Conservation (phyloP, 805 yeast species). For the Ogataea minuta region DNA sequence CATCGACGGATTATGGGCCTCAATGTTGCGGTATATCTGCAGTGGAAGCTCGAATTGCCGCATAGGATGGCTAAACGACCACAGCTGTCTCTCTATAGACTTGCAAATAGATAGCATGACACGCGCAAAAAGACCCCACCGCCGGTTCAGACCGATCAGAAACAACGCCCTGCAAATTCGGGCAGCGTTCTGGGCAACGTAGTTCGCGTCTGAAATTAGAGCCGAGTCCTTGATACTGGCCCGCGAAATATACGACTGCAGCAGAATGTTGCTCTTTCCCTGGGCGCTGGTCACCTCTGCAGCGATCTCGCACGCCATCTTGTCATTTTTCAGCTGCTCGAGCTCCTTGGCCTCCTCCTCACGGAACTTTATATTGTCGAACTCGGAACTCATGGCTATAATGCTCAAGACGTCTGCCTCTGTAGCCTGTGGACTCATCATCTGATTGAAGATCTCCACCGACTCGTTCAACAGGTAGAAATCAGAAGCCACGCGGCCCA, state of each 20-base stretch:
- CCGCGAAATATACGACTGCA: slow-evolving; percentile 86
- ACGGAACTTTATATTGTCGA: slow-evolving; percentile 83
- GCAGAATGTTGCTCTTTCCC: slow-evolving; percentile 81
- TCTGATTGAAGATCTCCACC: slow-evolving; percentile 83
- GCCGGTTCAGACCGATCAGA: slow-evolving; percentile 77
- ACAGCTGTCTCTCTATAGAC: slow-evolving; percentile 75
- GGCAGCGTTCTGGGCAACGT: slow-evolving; percentile 93
- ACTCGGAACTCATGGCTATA: slow-evolving; percentile 90
- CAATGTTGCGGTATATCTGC: slow-evolving; percentile 58
- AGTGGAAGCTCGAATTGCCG: slow-evolving; percentile 81
- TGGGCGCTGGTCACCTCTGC: slow-evolving; percentile 72
- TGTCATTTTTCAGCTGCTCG: slow-evolving; percentile 52
- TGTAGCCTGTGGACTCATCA: slow-evolving; percentile 79
- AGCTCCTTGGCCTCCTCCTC: slow-evolving; percentile 85
- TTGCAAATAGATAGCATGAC: slow-evolving; percentile 80
- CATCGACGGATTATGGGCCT: slow-evolving; percentile 64
- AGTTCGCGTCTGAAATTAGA: slow-evolving; percentile 78
- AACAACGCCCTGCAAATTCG: slow-evolving; percentile 92
- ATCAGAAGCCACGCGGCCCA: slow-evolving; percentile 93
- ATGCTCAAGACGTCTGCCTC: slow-evolving; percentile 90
- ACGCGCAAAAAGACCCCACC: slow-evolving; percentile 85
- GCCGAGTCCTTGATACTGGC: slow-evolving; percentile 75
- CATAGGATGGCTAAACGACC: slow-evolving; percentile 92
- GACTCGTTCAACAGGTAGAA: slow-evolving; percentile 83
- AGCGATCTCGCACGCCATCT: slow-evolving; percentile 78